Evolutionary conservation across 768 basidiomycete genomes (phyloP), one percentile per base, ranked within the genome.

Genomic region (Pisolithus tinctorius): DNA sequence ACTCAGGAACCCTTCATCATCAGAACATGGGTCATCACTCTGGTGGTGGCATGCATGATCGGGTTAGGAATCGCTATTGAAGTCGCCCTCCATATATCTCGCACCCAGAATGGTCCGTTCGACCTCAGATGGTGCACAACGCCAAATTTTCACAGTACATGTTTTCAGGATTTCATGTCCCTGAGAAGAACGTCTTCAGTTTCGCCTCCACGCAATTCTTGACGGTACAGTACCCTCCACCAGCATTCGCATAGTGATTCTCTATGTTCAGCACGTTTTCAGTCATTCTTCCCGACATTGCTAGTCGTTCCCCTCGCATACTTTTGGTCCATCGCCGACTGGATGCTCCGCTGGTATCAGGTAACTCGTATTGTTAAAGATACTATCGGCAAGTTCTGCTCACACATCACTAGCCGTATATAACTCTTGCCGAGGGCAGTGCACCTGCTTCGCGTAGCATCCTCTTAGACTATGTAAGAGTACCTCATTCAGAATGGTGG

Each of bases 401-500:
- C 55, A 14, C 39, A 16, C 45, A 34, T 41, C 40, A 7, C 30
- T 52, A 87, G 84, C 84, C 86, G 3, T 87, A 84, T 54, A 69
- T 88, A 5, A 65, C 74, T 6, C 65, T 88, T 26, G 72, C 77
- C 16, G 68, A 71, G 56, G 83, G 82, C 2, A 68, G 68, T 53
- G 77, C 76, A 1, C 62, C 69, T 2, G 82, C 84, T 1, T 71
- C 81, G 50, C 77, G 81, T 55, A 79, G 79, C 48, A 62, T 88
- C n/a, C 67, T 88, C 16, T 60, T 84, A 25, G 80, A 87, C 62
- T 87, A 87, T 63, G 82, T 84, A 56, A 45, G 80, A 54, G 45
- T 26, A 36, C 47, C 48, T 37, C 53, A 20, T 44, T 44, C 43
- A 11, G 13, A 14, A 53, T 25, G 8, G 47, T 52, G 20, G 10